Conservation (phyloP, 108 stramenopile species). For the Phaeodactylum tricornutum region DNA sequence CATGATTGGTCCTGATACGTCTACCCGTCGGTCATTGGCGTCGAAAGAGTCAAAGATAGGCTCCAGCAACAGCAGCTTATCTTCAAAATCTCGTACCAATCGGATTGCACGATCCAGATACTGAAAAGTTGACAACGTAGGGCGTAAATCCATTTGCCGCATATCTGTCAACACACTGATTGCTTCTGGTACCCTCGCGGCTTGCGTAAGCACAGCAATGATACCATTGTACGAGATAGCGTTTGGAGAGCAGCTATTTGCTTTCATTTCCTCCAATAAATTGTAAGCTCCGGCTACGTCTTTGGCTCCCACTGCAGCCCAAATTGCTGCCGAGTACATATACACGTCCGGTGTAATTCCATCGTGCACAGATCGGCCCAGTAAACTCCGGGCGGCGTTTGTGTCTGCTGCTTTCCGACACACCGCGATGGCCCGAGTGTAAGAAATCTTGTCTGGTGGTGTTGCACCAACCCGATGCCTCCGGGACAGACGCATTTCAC, state of each 20-base stretch:
- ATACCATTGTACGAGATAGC: slow-evolving; percentile 44
- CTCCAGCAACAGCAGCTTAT: slow-evolving; percentile 4
- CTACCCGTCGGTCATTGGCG: slow-evolving; percentile 2
- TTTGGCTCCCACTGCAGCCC: slow-evolving; percentile 49
- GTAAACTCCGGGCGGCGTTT: slow-evolving; percentile 20
- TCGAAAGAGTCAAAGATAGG: slow-evolving; percentile 7
- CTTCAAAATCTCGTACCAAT: neutral
- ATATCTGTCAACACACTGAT: slow-evolving; percentile 39
- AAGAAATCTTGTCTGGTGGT: slow-evolving; percentile 36
- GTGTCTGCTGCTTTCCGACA: slow-evolving; percentile 37
- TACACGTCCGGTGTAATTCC: slow-evolving; percentile 36
- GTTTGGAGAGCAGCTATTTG: slow-evolving; percentile 17
- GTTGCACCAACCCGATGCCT: slow-evolving; percentile 40
- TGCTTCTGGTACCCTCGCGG: slow-evolving; percentile 31
- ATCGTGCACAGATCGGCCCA: slow-evolving; percentile 37
- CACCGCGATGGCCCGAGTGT: slow-evolving; percentile 43
- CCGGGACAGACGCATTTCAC: slow-evolving; percentile 56
- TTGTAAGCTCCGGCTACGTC: slow-evolving; percentile 17
- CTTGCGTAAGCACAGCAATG: slow-evolving; percentile 34
- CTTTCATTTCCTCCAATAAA: slow-evolving; percentile 44
- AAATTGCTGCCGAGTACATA: slow-evolving; percentile 67
- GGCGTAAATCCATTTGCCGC: slow-evolving; percentile 16
- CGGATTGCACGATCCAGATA: neutral
- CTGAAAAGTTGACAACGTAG: slow-evolving; percentile 24
- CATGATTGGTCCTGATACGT: slow-evolving; percentile 35